Base-by-base conservation (phyloP, 257 asterid species). In the Solanum appendiculatum region DNA sequence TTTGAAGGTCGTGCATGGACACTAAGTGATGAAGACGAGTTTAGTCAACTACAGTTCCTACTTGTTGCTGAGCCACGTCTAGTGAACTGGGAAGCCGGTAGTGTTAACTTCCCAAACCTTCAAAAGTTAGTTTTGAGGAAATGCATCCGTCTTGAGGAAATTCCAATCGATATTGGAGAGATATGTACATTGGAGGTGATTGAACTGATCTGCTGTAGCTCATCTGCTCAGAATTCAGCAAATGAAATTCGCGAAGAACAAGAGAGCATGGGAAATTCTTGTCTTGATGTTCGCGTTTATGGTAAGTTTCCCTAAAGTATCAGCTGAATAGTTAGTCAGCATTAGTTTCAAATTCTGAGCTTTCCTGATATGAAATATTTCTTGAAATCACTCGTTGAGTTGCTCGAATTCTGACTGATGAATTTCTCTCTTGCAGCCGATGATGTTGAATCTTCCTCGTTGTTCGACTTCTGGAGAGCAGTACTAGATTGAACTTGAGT, bases 201-300 rank as follows among this genome's bases (percentile, higher is more conserved):
- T 33, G 89, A 86, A 82, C 73, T 88, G 75, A 81, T 86, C 63
- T 58, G 87, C 44, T 89, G 90, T 36, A 87, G 87, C 40, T 82
- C 84, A 75, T 84, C 89, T 75, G 88, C 87, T 13, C 81, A 88
- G 27, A 58, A 37, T 20, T 91, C 93, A 7, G 92, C 92, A 54
- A 72, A 63, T 42, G 42, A 82, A 37, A 89, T 91, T 85, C 88
- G 48, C 16, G 86, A 86, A 37, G 92, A 89, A 86, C 93, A 91
- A 69, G 84, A 83, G 36, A 86, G 72, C 37, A 33, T 84, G 25
- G 92, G 91, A 31, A 91, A 91, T 78, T 88, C 88, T 80, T 87
- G 88, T 23, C 90, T 91, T 60, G 37, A n/a, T 23, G 31, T 84
- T 10, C 34, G 42, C 20, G 21, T 34, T 80, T 29, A 46, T 80